Evolutionary conservation across 2,329 filamentous ascomycete species (phyloP).

Genomic region (Ustulina deusta): DNA sequence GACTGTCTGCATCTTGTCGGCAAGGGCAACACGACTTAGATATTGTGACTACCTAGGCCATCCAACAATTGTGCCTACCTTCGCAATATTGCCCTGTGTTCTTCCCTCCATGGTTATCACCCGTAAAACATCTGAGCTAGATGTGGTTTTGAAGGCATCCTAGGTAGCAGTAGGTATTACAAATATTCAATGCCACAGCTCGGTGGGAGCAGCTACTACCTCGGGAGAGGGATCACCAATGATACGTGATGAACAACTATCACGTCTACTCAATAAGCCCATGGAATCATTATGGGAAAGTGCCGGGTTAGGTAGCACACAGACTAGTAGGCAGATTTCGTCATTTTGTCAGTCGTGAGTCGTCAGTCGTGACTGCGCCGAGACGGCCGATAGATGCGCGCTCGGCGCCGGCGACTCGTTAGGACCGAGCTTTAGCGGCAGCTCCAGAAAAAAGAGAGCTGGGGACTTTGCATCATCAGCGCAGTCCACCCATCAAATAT

Average conservation of each 20-base stretch:
- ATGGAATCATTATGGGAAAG: not conserved
- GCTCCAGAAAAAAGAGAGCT: slow-evolving; percentile 31
- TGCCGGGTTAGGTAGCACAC: not conserved
- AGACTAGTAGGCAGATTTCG: not conserved
- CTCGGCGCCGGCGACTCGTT: slow-evolving; percentile 46
- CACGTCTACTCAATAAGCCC: not conserved
- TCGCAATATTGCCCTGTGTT: not conserved
- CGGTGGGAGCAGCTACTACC: not conserved
- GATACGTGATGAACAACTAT: not conserved
- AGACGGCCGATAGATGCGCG: slow-evolving; percentile 31
- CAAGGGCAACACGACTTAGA: not conserved
- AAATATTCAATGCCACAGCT: not conserved
- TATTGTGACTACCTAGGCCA: not conserved
- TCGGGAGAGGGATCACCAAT: not conserved
- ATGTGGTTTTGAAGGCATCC: not conserved
- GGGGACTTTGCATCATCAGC: slow-evolving; percentile 35
- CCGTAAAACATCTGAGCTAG: not conserved
- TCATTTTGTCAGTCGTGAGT: not conserved
- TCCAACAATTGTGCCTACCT: not conserved
- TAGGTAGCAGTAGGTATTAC: not conserved
- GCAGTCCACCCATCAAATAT: slow-evolving; percentile 11
- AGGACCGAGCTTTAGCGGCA: slow-evolving; percentile 41
- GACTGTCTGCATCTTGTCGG: not conserved
- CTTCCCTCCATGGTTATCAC: not conserved
- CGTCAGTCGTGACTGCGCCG: slow-evolving; percentile 20